These are phyloP conservation scores for Wolfiporia cocos DNA, from an alignment of 1,284 basidiomycete genomes.

Conservation along the genomic window DNA sequence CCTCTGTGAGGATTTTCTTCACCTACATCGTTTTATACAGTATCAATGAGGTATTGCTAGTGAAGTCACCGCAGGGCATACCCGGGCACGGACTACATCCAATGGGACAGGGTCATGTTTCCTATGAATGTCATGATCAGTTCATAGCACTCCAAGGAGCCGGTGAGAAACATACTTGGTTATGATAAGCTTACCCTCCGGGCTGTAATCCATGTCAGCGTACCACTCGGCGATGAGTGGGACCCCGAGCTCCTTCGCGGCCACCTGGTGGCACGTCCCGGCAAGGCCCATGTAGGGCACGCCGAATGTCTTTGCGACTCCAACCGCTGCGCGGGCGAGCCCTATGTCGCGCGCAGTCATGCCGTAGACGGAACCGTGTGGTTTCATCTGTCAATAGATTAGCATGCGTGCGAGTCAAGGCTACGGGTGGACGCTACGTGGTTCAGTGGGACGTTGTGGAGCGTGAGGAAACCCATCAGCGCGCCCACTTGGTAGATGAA, in stretches of 20 bases:
- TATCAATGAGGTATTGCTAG: too few species aligned
- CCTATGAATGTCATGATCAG: constrained; percentile 27
- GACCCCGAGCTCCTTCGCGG: constrained; percentile 44
- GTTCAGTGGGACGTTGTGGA: constrained; percentile 41
- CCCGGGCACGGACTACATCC: constrained; percentile 38
- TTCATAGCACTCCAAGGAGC: too few species aligned
- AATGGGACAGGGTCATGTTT: constrained; percentile 43
- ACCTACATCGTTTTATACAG: too few species aligned
- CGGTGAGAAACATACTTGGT: constrained; percentile 53
- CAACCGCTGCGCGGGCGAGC: constrained; percentile 45
- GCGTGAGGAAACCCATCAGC: constrained; percentile 46
- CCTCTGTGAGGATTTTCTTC: constrained; percentile 33
- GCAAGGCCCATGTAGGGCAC: constrained; percentile 55
- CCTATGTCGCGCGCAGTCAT: constrained; percentile 46
- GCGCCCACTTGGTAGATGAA: constrained; percentile 62
- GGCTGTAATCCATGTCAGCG: constrained; percentile 51
- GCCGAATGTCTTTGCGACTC: constrained; percentile 43
- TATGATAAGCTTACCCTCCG: constrained; percentile 48
- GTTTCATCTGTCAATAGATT: constrained; percentile 35
- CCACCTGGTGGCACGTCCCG: constrained; percentile 51
- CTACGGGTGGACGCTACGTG: constrained; percentile 33
- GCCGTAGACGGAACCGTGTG: constrained; percentile 53
- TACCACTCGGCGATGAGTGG: constrained; percentile 62
- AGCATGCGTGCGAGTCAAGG: not conserved
- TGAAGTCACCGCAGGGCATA: constrained; percentile 14